Conservation (phyloP, 75 land plant genomes). For the Isoetes taiwanensis region DNA sequence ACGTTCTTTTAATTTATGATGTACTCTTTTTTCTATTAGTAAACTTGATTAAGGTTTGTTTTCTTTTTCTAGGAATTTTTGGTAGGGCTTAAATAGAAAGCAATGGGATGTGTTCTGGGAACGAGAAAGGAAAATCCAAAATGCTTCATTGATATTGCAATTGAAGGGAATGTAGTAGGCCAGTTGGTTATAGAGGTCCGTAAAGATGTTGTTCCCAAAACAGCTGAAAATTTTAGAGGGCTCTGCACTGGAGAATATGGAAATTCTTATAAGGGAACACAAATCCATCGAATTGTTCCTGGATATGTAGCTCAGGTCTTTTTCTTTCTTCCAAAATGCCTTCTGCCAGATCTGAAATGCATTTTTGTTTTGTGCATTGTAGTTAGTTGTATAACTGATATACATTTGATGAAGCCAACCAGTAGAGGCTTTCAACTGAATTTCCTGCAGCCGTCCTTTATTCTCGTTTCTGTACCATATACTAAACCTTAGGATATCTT, state of each 20-base stretch:
- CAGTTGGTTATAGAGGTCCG: conserved; percentile 22
- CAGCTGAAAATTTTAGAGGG: conserved; percentile 24
- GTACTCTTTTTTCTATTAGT: too few species aligned
- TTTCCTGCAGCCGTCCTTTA: too few species aligned
- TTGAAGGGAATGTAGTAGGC: conserved; percentile 18
- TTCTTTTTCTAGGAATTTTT: too few species aligned
- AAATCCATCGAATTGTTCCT: conserved; percentile 23
- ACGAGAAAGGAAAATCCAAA: conserved; percentile 9
- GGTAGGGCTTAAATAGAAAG: too few species aligned
- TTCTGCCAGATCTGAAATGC: not conserved
- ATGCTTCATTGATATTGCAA: conserved; percentile 23
- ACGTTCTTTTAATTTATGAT: too few species aligned
- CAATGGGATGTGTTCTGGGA: conserved; percentile 14
- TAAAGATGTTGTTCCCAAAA: conserved; percentile 24
- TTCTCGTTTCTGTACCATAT: too few species aligned
- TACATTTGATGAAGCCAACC: too few species aligned
- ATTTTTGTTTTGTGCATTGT: too few species aligned
- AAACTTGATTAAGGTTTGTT: too few species aligned
- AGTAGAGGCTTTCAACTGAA: too few species aligned
- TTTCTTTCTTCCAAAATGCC: not conserved
- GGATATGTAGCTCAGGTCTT: conserved; percentile 29
- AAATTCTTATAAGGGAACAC: conserved; percentile 17
- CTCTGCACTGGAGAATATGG: conserved; percentile 24
- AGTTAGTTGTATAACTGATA: too few species aligned
- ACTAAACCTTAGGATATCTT: too few species aligned